Percentiles rank a stretch among this genome's conserved stretches.
phyloP scores from a whole-genome alignment of 2,329 filamentous ascomycete species.

The Capronia epimyces region DNA sequence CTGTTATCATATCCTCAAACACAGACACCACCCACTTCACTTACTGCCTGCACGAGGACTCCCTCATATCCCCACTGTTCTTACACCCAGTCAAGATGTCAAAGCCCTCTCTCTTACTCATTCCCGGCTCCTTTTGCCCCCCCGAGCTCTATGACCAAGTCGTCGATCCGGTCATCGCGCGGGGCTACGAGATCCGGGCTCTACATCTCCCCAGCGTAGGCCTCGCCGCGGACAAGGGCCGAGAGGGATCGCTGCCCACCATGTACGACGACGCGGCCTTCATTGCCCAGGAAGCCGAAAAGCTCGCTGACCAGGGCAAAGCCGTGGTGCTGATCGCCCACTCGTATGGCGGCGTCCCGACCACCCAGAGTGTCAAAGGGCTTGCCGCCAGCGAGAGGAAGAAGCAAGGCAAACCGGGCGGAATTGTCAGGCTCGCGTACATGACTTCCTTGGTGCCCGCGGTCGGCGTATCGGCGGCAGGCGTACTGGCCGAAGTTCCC shows the following conservation, averaged over 20 bases:
- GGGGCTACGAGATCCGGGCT: constrained; percentile 15
- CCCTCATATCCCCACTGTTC: no score
- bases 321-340: constrained; percentile 33
- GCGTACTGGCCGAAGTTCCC: constrained; percentile 8
- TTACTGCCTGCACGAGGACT: no score
- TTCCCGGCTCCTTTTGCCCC: constrained; percentile 15
- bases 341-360: constrained; percentile 34
- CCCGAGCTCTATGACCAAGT: constrained; percentile 15
- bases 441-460: constrained; percentile 35
- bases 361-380: constrained; percentile 23
- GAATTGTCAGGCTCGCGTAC: constrained; percentile 34
- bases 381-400: constrained; percentile 32
- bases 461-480: constrained; percentile 23
- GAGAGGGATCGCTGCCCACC: constrained; percentile 25
- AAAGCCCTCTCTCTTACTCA: constrained; percentile 13
- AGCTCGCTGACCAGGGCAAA: constrained; percentile 26
- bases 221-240: constrained; percentile 23
- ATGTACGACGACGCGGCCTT: constrained; percentile 33
- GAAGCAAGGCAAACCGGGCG: constrained; percentile 31
- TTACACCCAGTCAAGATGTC: constrained; percentile 5
- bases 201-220: constrained; percentile 17
- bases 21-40: no score
- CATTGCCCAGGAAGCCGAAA: constrained; percentile 27
- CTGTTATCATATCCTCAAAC: no score
- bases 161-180: constrained; percentile 8